Evolutionary conservation across 352 stramenopile genomes (phyloP).

Genomic region (Globisporangium yorkense): DNA sequence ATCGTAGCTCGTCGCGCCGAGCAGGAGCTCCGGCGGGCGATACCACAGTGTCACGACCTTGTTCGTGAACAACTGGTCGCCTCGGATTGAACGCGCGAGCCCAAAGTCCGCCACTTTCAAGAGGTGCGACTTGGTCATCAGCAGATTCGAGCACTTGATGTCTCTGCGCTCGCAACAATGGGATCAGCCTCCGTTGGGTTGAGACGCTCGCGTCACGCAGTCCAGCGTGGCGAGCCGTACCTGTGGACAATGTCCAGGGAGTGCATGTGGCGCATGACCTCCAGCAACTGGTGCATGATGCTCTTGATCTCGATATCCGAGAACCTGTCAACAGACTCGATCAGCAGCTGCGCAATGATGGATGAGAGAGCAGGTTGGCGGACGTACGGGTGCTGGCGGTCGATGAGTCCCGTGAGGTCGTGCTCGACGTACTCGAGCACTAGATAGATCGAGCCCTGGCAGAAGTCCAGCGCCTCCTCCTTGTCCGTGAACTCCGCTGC

Average conservation of each 20-base stretch:
- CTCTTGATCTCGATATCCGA: constrained; percentile 83
- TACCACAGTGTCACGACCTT: constrained; percentile 97
- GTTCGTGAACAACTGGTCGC: constrained; percentile 90
- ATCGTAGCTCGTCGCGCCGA: constrained; percentile 92
- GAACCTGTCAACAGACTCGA: constrained; percentile 35
- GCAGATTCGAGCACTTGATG: constrained; percentile 92
- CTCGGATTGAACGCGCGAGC: constrained; percentile 76
- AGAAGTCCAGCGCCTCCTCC: constrained; percentile 80
- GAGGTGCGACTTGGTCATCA: constrained; percentile 72
- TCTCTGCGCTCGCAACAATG: constrained; percentile 25
- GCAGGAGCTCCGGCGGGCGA: constrained; percentile 89
- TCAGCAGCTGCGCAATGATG: too few relatives aligned
- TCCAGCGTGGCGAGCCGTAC: constrained; percentile 17
- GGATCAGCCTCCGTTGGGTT: too few relatives aligned
- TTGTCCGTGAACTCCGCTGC: constrained; percentile 65
- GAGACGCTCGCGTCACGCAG: too few relatives aligned
- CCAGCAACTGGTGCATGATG: constrained; percentile 81
- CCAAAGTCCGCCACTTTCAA: constrained; percentile 87
- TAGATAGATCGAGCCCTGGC: constrained; percentile 83
- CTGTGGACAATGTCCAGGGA: constrained; percentile 84
- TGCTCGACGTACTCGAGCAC: constrained; percentile 88
- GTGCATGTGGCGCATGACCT: constrained; percentile 88
- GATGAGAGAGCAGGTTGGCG: not conserved
- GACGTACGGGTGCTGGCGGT: constrained; percentile 75
- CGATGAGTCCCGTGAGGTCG: constrained; percentile 84